Percentiles rank a stretch among this genome's conserved stretches.
phyloP scores from a whole-genome alignment of 1,139 yeast species.

The Protomyces arabidopsidicola region DNA sequence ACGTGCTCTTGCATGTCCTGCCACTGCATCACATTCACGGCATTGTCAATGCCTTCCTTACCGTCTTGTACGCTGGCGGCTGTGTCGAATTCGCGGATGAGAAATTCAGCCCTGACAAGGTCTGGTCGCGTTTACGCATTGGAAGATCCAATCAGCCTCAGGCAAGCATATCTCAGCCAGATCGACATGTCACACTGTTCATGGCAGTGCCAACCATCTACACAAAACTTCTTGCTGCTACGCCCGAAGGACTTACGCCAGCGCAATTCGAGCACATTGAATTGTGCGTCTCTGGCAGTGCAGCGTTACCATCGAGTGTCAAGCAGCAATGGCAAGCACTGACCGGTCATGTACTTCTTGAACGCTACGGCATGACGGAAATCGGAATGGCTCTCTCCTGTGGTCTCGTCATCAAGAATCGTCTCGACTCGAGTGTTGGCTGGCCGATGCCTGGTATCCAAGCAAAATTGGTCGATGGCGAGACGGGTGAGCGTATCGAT shows the following conservation, averaged over 20 bases:
- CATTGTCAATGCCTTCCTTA: slow-evolving; percentile 40
- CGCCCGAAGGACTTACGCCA: neutral
- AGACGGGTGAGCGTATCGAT: slow-evolving; percentile 32
- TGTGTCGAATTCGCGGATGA: slow-evolving; percentile 39
- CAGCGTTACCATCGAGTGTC: slow-evolving; percentile 42
- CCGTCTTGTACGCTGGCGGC: slow-evolving; percentile 41
- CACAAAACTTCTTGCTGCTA: slow-evolving; percentile 31
- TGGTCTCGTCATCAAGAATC: slow-evolving; percentile 36
- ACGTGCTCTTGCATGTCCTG: slow-evolving; percentile 40
- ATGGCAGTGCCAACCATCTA: slow-evolving; percentile 44
- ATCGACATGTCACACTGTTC: slow-evolving; percentile 40
- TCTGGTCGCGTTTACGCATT: slow-evolving; percentile 35
- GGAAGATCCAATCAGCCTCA: slow-evolving; percentile 32
- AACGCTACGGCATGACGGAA: slow-evolving; percentile 43
- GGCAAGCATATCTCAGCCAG: neutral
- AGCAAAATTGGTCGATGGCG: slow-evolving; percentile 39
- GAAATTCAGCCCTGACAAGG: slow-evolving; percentile 39
- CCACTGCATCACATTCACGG: slow-evolving; percentile 44
- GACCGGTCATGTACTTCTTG: slow-evolving; percentile 40
- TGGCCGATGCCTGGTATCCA: slow-evolving; percentile 40
- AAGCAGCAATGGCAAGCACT: slow-evolving; percentile 39
- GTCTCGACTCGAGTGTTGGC: slow-evolving; percentile 40
- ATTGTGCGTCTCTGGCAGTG: slow-evolving; percentile 43
- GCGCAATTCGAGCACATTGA: slow-evolving; percentile 30
- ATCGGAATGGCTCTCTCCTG: slow-evolving; percentile 43